Conservation (phyloP, 805 yeast genomes). For the Teunomyces lycoperdinae region DNA sequence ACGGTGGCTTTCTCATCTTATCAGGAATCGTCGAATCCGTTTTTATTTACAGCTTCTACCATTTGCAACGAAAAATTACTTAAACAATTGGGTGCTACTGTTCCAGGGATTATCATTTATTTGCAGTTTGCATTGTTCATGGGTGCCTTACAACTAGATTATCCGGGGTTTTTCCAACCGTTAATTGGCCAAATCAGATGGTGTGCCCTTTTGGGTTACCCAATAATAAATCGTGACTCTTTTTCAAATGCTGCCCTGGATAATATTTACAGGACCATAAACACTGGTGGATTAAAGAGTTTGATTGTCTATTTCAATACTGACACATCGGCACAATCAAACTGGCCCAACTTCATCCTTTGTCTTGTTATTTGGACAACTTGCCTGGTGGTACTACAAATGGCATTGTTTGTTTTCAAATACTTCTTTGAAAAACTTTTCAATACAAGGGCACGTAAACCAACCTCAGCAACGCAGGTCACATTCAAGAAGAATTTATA, state of each 20-base stretch:
- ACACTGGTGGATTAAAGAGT: slow-evolving; percentile 39
- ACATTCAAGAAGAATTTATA: slow-evolving; percentile 19
- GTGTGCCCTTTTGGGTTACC: slow-evolving; percentile 49
- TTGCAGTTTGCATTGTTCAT: slow-evolving; percentile 59
- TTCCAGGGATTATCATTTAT: slow-evolving; percentile 47
- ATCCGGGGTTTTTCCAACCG: slow-evolving; percentile 65
- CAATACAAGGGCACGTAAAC: background rate
- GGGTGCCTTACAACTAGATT: slow-evolving; percentile 51
- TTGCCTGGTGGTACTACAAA: slow-evolving; percentile 20
- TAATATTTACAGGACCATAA: slow-evolving; percentile 42
- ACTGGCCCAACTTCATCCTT: slow-evolving; percentile 46
- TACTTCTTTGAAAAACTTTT: slow-evolving; percentile 6
- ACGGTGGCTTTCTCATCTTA: slow-evolving; percentile 50
- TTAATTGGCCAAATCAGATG: slow-evolving; percentile 49
- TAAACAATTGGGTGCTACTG: slow-evolving; percentile 54
- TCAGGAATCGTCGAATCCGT: slow-evolving; percentile 56
- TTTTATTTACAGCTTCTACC: slow-evolving; percentile 51
- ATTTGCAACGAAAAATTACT: slow-evolving; percentile 57
- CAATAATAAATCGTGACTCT: slow-evolving; percentile 11
- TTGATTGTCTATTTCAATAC: slow-evolving; percentile 29
- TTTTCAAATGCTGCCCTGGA: slow-evolving; percentile 15
- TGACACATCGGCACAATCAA: slow-evolving; percentile 19
- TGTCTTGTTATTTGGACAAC: slow-evolving; percentile 26
- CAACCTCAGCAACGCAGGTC: slow-evolving; percentile 4
- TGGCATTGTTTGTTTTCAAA: slow-evolving; percentile 19